Percentiles rank a stretch among this genome's conserved stretches.
These are phyloP conservation scores for Acacia pycnantha DNA, from an alignment of 331 rosid genomes.

Conservation along the genomic window DNA sequence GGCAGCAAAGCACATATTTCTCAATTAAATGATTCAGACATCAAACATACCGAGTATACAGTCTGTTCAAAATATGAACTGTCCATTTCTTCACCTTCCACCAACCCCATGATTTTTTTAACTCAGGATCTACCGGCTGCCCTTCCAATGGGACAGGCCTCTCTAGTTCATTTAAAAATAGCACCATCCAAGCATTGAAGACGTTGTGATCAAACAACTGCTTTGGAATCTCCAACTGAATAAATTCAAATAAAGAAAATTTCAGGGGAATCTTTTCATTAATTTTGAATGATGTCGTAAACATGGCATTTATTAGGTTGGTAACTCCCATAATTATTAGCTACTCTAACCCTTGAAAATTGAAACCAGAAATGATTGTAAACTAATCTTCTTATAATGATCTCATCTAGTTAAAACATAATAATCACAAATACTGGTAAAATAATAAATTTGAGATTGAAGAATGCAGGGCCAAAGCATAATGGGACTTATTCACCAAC, in stretches of 20 bases:
- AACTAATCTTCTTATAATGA: not conserved
- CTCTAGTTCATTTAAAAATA: conserved; percentile 78
- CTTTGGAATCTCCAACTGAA: conserved; percentile 95
- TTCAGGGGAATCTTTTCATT: not conserved
- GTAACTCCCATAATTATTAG: not conserved
- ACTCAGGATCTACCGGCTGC: conserved; percentile 83
- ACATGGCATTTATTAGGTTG: not conserved
- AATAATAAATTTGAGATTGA: not conserved
- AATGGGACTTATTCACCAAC: not conserved
- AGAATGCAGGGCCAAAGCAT: not conserved
- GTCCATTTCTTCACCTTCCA: conserved; percentile 99
- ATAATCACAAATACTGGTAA: not conserved
- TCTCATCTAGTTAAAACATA: not conserved
- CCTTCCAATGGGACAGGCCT: conserved; percentile 94
- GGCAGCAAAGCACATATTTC: not conserved
- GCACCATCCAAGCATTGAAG: conserved; percentile 95
- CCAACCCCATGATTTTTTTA: conserved; percentile 95
- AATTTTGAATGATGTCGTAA: not conserved
- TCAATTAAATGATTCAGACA: not conserved
- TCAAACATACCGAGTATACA: conserved; percentile 73
- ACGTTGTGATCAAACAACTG: conserved; percentile 76
- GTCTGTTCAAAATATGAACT: conserved; percentile 84
- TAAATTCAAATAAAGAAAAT: conserved; percentile 17
- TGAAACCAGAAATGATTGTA: not conserved
- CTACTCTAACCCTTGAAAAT: not conserved